Percentiles rank a stretch among this genome's conserved stretches.
Conservation (phyloP, 805 yeast species). For the Pichia gijzeniarum region DNA sequence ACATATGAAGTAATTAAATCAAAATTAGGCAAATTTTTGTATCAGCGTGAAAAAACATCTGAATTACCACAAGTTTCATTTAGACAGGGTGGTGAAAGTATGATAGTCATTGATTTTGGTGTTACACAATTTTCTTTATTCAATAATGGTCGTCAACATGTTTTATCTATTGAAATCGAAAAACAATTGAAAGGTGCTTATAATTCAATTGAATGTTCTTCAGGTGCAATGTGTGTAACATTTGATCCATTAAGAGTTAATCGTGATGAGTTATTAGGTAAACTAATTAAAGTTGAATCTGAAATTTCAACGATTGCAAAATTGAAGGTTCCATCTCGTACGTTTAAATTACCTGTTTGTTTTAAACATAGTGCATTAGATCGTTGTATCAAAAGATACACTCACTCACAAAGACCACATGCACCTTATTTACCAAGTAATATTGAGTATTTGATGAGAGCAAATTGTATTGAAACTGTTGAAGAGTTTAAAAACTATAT, state of each 20-base stretch:
- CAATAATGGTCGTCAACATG: constrained; percentile 30
- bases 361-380: constrained; percentile 24
- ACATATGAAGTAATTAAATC: constrained; percentile 9
- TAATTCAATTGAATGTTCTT: constrained; percentile 18
- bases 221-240: constrained; percentile 23
- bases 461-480: constrained; percentile 22
- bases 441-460: constrained; percentile 23
- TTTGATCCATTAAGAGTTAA: constrained; percentile 20
- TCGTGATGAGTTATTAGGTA: constrained; percentile 14
- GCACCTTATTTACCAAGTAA: constrained; percentile 29
- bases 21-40: constrained; percentile 16
- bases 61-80: constrained; percentile 19
- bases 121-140: constrained; percentile 24
- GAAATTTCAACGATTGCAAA: constrained; percentile 22
- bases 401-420: constrained; percentile 27
- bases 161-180: constrained; percentile 15
- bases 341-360: constrained; percentile 22
- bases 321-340: constrained; percentile 24
- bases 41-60: constrained; percentile 7
- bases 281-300: constrained; percentile 20
- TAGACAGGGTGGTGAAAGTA: constrained; percentile 30
- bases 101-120: constrained; percentile 30
- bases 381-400: constrained; percentile 24
- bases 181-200: constrained; percentile 12
- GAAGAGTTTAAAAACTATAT: constrained; percentile 23